A percentile compares a stretch with the other conserved stretches of the same genome.
Evolutionary conservation across 1,139 yeast species (phyloP).

Genomic region (Debaryomycetaceae sp.): DNA sequence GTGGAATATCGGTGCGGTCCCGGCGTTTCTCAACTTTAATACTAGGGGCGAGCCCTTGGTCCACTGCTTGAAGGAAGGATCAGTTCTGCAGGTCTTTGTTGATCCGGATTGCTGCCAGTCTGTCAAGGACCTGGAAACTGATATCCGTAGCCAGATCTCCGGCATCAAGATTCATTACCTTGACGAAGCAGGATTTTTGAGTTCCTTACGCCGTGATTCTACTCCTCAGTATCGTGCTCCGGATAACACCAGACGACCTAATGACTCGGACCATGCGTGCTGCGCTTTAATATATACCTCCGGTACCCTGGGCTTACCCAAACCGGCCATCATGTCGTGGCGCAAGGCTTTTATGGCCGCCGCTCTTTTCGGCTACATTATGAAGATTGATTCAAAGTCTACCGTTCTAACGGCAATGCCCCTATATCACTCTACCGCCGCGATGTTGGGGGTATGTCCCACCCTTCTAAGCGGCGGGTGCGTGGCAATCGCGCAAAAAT

Average conservation of each 20-base stretch:
- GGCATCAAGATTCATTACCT: conserved; percentile 39
- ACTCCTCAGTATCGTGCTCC: conserved; percentile 45
- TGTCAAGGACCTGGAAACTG: conserved; percentile 42
- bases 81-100: conserved; percentile 55
- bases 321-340: conserved; percentile 93
- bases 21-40: conserved; percentile 81
- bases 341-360: conserved; percentile 68
- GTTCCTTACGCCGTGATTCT: conserved; percentile 31
- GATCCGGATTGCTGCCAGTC: conserved; percentile 60
- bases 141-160: conserved; percentile 32
- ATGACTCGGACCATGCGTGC: conserved; percentile 48
- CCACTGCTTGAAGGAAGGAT: conserved; percentile 69
- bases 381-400: conserved; percentile 45
- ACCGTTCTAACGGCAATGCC: conserved; percentile 91
- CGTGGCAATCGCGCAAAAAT: conserved; percentile 70
- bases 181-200: conserved; percentile 40
- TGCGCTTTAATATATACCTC: conserved; percentile 79
- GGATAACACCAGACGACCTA: conserved; percentile 45
- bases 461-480: conserved; percentile 57
- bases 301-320: conserved; percentile 93
- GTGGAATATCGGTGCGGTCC: conserved; percentile 88
- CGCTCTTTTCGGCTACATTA: conserved; percentile 56
- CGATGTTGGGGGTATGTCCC: conserved; percentile 76
- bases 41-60: conserved; percentile 61
- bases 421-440: conserved; percentile 88